Evolutionary conservation across 805 yeast species (phyloP), one percentile per base, ranked within the genome.

Genomic region (Starmerella geochares): DNA sequence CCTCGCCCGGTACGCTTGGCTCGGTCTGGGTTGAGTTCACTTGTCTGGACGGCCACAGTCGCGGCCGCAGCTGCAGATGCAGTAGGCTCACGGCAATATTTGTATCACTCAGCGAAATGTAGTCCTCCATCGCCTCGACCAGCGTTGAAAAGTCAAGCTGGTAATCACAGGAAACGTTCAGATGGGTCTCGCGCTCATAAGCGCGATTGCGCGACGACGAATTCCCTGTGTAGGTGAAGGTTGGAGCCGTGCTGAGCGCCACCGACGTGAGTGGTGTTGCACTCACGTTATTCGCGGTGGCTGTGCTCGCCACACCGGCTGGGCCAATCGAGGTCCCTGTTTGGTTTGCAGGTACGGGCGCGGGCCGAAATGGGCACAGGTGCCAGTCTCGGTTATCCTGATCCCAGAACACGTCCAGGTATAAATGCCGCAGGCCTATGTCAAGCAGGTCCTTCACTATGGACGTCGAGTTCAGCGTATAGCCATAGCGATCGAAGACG

Each of bases 381-480:
- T 76, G 80, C 81, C 80, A 77, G 39, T 50, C 54, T 10, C 54
- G 42, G 7, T 65, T 61, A 38, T 55, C 57, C 31, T 66, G 65
- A 59, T 75, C 75, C 76, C 76, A 78, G 60, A 72, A 77, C n/a
- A 77, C 57, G 57, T 79, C 79, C 6, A 76, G 35, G 53, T 66
- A 59, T 17, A 72, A 43, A 3, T 65, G 57, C 21, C 60, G 64
- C 42, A 64, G 63, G 4, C 77, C 76, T 0, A 56, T 58, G 13
- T 55, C 58, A 27, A 72, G 58, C 6, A 63, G 53, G 9, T 48
- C 54, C 19, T 40, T 47, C 10, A 65, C 28, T 8, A 42, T 44
- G 3, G 47, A 20, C n/a, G 68, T 48, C 2, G 65, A 53, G 13
- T 52, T 54, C 17, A 40, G 36, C 1, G 62, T 60, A 48, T 67